These are phyloP conservation scores for Tephrocybe sp. DNA, from an alignment of 768 basidiomycete species.

Conservation along the genomic window DNA sequence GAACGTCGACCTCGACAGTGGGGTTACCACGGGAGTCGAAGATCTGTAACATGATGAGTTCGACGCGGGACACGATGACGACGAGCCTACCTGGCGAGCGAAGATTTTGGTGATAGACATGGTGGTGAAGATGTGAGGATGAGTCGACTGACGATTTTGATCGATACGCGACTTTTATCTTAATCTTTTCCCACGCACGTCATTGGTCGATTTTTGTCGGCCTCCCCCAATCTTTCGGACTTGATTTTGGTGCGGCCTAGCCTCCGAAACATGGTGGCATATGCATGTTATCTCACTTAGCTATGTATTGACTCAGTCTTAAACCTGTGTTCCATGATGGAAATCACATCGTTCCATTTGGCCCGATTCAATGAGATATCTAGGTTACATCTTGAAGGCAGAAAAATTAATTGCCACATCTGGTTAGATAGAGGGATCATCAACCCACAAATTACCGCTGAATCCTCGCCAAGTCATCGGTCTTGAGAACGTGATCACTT, in stretches of 20 bases:
- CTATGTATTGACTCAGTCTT: slow-evolving; percentile 4
- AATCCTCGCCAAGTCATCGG: slow-evolving; percentile 8
- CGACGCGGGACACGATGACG: slow-evolving; percentile 10
- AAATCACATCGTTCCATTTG: slow-evolving; percentile 3
- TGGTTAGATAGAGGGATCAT: neutral
- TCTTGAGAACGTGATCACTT: slow-evolving; percentile 12
- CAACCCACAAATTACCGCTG: slow-evolving; percentile 11
- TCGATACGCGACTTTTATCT: slow-evolving; percentile 36
- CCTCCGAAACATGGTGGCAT: neutral
- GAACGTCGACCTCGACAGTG: slow-evolving; percentile 91
- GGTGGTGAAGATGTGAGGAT: slow-evolving; percentile 29
- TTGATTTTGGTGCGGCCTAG: neutral
- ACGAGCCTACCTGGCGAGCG: slow-evolving; percentile 78
- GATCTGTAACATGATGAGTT: slow-evolving; percentile 58
- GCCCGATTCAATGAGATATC: neutral
- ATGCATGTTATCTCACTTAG: neutral
- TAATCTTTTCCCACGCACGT: slow-evolving; percentile 41
- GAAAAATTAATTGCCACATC: neutral
- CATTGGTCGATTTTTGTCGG: slow-evolving; percentile 6
- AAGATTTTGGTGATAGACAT: slow-evolving; percentile 93
- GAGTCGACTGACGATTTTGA: slow-evolving; percentile 26
- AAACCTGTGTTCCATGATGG: neutral
- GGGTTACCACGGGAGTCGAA: slow-evolving; percentile 99
- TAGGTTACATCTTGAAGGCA: neutral
- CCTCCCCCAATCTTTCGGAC: slow-evolving; percentile 6